These are phyloP conservation scores for Ormosia semicastrata DNA, from an alignment of 306 rosid species.

Conservation along the genomic window DNA sequence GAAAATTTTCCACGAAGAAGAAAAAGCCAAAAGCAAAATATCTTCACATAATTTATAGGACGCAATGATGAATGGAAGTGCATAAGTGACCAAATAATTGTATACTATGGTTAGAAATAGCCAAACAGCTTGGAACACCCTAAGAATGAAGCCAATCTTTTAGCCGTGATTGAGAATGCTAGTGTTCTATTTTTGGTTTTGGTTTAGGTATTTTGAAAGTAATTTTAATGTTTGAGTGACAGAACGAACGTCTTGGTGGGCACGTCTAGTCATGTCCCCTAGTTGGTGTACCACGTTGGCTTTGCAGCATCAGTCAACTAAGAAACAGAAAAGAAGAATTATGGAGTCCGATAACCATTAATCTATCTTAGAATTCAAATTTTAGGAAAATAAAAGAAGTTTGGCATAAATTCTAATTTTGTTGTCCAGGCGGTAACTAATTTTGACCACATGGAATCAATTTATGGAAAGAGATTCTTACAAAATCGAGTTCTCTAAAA, in stretches of 20 bases:
- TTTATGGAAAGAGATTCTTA: too few species aligned
- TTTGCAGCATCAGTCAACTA: neutral
- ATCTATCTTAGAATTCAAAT: neutral
- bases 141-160: neutral
- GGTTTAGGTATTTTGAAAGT: neutral
- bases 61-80: neutral
- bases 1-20: neutral
- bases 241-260: neutral
- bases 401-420: neutral
- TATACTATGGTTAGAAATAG: neutral
- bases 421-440: too few species aligned
- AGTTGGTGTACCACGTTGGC: neutral
- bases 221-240: neutral
- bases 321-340: neutral
- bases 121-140: neutral
- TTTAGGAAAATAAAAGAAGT: neutral
- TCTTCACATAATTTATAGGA: neutral
- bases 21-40: neutral
- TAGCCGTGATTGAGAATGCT: neutral
- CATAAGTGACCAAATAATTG: slow-evolving; percentile 1
- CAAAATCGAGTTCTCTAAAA: too few species aligned
- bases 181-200: neutral
- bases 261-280: neutral
- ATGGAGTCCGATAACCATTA: neutral
- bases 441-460: too few species aligned